Evolutionary conservation across 345 rosid species (phyloP), one percentile per base, ranked within the genome.

Genomic region (Populus davidiana): DNA sequence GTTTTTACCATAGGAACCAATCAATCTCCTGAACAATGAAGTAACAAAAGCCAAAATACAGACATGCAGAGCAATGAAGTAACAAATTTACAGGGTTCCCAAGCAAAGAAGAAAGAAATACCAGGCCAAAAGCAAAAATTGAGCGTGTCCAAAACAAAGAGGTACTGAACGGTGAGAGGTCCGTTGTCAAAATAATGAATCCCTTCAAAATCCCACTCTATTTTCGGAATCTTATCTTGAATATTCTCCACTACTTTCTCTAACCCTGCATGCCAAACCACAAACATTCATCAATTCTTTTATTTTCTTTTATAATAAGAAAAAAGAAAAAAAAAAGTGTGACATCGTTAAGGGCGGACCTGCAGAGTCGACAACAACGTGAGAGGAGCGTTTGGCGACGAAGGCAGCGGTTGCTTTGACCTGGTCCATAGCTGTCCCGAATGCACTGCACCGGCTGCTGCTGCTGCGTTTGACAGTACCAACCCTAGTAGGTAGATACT

Each of bases 111-210:
- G n/a, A 59, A 38, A 70, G 43, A 33, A 33, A 20, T 75, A 92
- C 94, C 97, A 47, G 97, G 94, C 97, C 97, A 90, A 66, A 92
- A 92, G 77, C 97, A 92, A 76, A 92, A 92, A 84, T 91, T 92
- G 77, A 92, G 50, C 72, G 97, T 87, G 81, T 92, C 97, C 83
- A 92, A 77, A 69, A 90, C 97, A 54, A 92, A 85, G n/a, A 92
- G 90, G 77, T 92, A 92, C 85, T 90, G 97, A 67, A 89, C 90
- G 35, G 97, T 87, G 52, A 91, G 92, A 1, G 93, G 88, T 21
- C 93, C 92, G 72, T 76, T 76, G 74, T 91, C 94, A 68, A 90
- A 89, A 77, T 88, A 92, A 81, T 92, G 97, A 86, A 90, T 92
- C 83, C 94, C 94, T 86, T 92, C 97, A 67, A 83, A 92, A 84